A percentile compares a stretch with the other conserved stretches of the same genome.
Evolutionary conservation across 805 yeast genomes (phyloP).

Genomic region (Nakazawaea wickerhamii): DNA sequence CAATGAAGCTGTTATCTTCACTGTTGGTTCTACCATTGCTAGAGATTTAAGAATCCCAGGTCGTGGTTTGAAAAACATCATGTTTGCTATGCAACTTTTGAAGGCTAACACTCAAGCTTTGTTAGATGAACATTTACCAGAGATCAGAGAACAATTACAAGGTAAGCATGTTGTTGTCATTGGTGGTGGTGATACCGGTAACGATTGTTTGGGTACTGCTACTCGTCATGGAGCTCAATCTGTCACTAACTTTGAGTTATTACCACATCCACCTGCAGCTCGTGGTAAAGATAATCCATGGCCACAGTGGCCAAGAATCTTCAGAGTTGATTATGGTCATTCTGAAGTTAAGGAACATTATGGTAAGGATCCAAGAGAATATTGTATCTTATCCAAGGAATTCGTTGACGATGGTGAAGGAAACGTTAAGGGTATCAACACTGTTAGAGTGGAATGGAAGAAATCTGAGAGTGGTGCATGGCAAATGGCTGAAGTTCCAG

Average conservation of each 20-base stretch:
- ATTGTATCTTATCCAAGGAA: conserved; percentile 91
- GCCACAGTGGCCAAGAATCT: conserved; percentile 99
- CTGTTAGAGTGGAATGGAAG: conserved; percentile 98
- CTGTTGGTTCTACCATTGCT: conserved; percentile 95
- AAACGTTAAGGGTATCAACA: conserved; percentile 90
- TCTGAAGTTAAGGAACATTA: conserved; percentile 91
- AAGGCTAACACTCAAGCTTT: conserved; percentile 87
- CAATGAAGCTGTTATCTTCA: conserved; percentile 81
- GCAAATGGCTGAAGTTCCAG: conserved; percentile 98
- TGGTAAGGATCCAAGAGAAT: conserved; percentile 97
- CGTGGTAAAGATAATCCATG: conserved; percentile 96
- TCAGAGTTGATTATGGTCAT: conserved; percentile 97
- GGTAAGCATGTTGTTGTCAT: conserved; percentile 93
- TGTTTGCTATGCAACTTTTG: conserved; percentile 90
- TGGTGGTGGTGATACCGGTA: conserved; percentile 99
- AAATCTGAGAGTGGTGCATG: conserved; percentile 92
- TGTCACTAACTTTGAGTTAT: conserved; percentile 87
- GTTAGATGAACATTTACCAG: conserved; percentile 73
- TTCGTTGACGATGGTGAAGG: conserved; percentile 94
- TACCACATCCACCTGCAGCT: conserved; percentile 84
- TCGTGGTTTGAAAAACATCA: conserved; percentile 82
- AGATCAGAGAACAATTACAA: conserved; percentile 60
- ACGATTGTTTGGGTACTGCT: conserved; percentile 96
- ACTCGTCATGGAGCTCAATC: conserved; percentile 96
- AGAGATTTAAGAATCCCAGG: conserved; percentile 94